Base-by-base conservation (phyloP, 2,329 filamentous ascomycete genomes). In the Drechslerella dactyloides region DNA sequence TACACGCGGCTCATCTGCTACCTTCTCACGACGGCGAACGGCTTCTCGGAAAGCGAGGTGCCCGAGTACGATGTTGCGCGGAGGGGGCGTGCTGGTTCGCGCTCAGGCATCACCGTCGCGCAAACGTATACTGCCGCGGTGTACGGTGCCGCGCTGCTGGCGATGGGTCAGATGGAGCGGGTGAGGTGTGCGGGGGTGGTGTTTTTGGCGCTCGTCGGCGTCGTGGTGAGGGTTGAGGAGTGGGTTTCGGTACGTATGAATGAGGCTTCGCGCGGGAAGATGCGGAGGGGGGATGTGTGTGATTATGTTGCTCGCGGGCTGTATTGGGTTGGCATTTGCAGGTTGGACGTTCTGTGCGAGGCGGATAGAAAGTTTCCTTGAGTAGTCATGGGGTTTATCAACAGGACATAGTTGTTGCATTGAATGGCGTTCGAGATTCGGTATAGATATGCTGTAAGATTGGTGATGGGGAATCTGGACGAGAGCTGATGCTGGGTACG, bases 1-100 rank as follows among this genome's bases (percentile, higher is more conserved):
- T 65, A 65, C 19, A 65, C 61, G 17, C 17, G 61, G 40, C 44
- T 65, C n/a, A 58, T 65, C 30, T 65, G 52, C 21, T 65, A 57
- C n/a, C 44, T 65, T 10, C 57, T 65, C 21, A 65, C 61, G 17
- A 65, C 61, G 4, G 13, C 52, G 21, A 42, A 44, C 13, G 27
- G 17, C 1, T 65, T 65, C 15, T 52, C 61, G 2, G 44, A 57
- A 19, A 57, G 52, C 8, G 61, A 65, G 21, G 53, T 57, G 1
- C 17, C 61, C 17, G 61, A 65, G n/a, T 42, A 52, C 35, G 51
- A 55, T 51, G 8, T 33, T 27, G 50, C 60, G 15, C 27, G 27
- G 27, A 33, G 13, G 40, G 3, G 40, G 5, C 5, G 40, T 15
- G 15, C 5, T 44, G 13, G 15, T 6, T 50, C n/a, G 27, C 37